phyloP scores from a whole-genome alignment of 345 rosid species.

The Rubroshorea leprosula region DNA sequence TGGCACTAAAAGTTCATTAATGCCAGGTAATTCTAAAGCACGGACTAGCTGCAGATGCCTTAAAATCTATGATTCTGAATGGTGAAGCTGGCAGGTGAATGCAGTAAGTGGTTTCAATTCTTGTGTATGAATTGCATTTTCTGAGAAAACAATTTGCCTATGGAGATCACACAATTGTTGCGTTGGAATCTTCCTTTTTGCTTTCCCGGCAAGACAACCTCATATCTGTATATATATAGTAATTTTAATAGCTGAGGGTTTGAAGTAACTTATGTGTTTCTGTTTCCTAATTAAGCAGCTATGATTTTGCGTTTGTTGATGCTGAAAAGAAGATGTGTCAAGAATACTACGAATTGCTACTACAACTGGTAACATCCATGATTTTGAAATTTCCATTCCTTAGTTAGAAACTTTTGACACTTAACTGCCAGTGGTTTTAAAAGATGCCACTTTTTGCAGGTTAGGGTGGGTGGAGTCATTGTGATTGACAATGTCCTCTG shows the following conservation, averaged over 20 bases:
- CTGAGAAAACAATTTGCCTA: not conserved
- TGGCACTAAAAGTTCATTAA: slow-evolving; percentile 19
- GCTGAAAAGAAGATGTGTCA: slow-evolving; percentile 93
- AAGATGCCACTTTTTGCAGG: too few relatives aligned
- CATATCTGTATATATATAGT: not conserved
- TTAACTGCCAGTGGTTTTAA: too few relatives aligned
- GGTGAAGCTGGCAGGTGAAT: slow-evolving; percentile 76
- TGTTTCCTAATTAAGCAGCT: slow-evolving; percentile 49
- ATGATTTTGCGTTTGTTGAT: slow-evolving; percentile 95
- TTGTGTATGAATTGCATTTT: slow-evolving; percentile 5
- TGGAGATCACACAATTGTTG: not conserved
- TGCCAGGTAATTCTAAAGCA: slow-evolving; percentile 61
- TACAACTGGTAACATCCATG: slow-evolving; percentile 55
- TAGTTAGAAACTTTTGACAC: not conserved
- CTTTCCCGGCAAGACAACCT: not conserved
- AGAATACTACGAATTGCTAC: slow-evolving; percentile 78
- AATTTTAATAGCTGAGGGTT: too few relatives aligned
- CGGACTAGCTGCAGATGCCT: slow-evolving; percentile 64
- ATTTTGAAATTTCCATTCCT: slow-evolving; percentile 2
- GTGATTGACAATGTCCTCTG: slow-evolving; percentile 92
- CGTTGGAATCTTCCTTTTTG: not conserved
- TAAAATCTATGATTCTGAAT: slow-evolving; percentile 56
- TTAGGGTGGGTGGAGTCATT: slow-evolving; percentile 76
- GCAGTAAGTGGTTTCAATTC: slow-evolving; percentile 4
- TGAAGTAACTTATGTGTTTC: not conserved